Evolutionary conservation across 768 basidiomycete genomes (phyloP), one percentile per base, ranked within the genome.

Genomic region (Lentinula edodes): DNA sequence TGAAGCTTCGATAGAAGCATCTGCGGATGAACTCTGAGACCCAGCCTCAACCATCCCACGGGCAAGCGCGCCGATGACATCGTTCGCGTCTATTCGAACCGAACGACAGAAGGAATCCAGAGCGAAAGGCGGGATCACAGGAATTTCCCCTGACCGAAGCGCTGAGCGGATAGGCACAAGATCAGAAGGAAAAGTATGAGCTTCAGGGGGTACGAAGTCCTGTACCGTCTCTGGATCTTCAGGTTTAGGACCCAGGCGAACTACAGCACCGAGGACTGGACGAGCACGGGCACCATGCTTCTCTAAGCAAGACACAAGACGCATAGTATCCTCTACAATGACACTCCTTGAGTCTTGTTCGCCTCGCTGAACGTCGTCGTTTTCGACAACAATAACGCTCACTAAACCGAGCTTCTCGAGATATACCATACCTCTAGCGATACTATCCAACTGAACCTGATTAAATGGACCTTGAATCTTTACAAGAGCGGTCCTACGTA

Each of bases 391-490:
- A 64, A 99, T 93, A 67, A 99, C 94, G 65, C 91, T 91, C 67
- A 98, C 91, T 18, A 99, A 82, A 1, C 97, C 97, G 16, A 98
- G 88, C 70, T 95, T 96, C 73, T 96, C 92, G 52, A 99, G 84
- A 72, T 97, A 95, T 43, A 95, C 91, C 78, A 99, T 84, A 57
- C 97, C 97, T 43, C 89, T 84, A 43, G 90, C 87, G 66, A 99
- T 93, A 71, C 95, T 95, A 65, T 96, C 92, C 61, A 98, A 85
- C 68, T 98, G 97, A 7, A 87, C 82, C 73, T 96, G 90, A 9
- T 86, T 90, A 71, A 98, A 98, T 2, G 97, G 97, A 9, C 95
- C 94, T 72, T 98, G 97, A 2, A 98, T 78, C 75, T 98, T 98
- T 67, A 99, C 95, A 15, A 99, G 85, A 5, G 95, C 94, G 0